Conservation (phyloP, 345 rosid species). For the Citrus unshiu region DNA sequence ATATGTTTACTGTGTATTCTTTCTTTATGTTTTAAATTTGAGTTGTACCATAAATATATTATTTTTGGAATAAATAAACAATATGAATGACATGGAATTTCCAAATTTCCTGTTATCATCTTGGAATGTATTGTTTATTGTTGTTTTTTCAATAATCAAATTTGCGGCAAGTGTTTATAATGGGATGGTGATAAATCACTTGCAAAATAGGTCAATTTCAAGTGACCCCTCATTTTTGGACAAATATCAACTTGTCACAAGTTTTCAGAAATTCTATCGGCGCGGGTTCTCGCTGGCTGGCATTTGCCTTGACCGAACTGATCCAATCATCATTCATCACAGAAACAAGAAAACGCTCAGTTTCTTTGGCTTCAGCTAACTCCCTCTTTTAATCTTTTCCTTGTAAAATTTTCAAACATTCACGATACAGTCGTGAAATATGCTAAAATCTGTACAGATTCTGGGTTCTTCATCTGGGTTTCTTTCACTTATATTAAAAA, state of each 20-base stretch:
- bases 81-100: not conserved
- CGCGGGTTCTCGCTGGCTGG: not conserved
- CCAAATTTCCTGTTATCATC: not conserved
- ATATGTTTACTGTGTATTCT: not conserved
- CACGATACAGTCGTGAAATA: conserved; percentile 9
- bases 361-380: not conserved
- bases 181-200: not conserved
- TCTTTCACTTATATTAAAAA: conserved; percentile 49
- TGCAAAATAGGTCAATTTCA: not conserved
- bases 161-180: not conserved
- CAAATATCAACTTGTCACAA: not conserved
- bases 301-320: not conserved
- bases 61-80: not conserved
- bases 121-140: too few species aligned
- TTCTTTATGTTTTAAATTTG: not conserved
- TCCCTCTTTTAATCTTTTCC: not conserved
- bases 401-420: not conserved
- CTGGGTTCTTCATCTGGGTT: conserved; percentile 54
- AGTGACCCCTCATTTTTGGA: not conserved
- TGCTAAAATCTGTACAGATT: conserved; percentile 75
- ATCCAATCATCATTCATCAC: not conserved
- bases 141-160: not conserved
- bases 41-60: not conserved
- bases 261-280: not conserved
- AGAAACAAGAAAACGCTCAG: not conserved